Evolutionary conservation across 345 rosid genomes (phyloP).

Genomic region (Gossypium herbaceum): DNA sequence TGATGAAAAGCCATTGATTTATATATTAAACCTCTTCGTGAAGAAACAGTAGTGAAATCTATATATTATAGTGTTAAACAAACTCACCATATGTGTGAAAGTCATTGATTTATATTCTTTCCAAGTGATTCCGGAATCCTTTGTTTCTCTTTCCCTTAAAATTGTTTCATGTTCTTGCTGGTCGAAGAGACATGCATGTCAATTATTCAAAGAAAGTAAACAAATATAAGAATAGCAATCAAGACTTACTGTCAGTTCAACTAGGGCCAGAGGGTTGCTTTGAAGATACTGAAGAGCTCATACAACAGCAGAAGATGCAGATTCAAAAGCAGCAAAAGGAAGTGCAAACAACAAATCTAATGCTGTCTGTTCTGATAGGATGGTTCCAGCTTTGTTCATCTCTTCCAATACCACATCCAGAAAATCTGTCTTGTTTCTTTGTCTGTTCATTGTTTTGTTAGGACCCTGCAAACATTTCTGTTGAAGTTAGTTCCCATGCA

Average conservation of each 20-base stretch:
- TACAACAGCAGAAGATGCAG: constrained; percentile 7
- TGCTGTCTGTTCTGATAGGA: constrained; percentile 10
- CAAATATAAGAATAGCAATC: too few relatives aligned
- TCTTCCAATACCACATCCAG: constrained; percentile 21
- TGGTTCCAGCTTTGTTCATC: constrained; percentile 10
- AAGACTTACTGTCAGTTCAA: neutral
- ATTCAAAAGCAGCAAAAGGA: constrained; percentile 16
- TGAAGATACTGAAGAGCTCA: neutral
- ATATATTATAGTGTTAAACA: neutral
- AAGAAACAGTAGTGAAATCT: neutral
- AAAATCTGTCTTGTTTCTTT: constrained; percentile 14
- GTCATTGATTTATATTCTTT: constrained; percentile 32
- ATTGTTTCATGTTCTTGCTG: constrained; percentile 33
- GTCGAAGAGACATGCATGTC: neutral
- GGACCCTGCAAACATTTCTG: constrained; percentile 25
- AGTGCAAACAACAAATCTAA: constrained; percentile 13
- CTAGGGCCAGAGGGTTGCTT: neutral
- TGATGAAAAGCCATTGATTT: constrained; percentile 3
- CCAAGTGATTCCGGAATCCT: constrained; percentile 25
- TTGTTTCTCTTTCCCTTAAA: constrained; percentile 16
- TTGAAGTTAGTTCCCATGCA: too few relatives aligned
- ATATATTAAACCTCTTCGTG: neutral
- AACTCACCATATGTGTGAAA: constrained; percentile 29
- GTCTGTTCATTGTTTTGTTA: neutral
- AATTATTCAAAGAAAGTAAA: neutral